These are phyloP conservation scores for Sordariomycetes sp. DNA, from an alignment of 2,329 filamentous ascomycete genomes.

Conservation along the genomic window DNA sequence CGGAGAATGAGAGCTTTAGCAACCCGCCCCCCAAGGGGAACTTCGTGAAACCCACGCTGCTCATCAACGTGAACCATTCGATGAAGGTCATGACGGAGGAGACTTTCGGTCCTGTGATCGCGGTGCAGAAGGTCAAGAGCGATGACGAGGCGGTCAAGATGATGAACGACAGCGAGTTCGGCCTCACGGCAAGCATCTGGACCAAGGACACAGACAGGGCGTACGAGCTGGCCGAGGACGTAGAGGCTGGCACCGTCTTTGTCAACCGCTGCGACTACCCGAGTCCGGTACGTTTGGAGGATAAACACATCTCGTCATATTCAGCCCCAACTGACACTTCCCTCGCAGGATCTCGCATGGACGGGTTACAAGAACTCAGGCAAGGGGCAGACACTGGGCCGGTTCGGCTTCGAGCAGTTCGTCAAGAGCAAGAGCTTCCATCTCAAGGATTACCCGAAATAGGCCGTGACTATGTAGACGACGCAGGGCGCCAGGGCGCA, in stretches of 20 bases:
- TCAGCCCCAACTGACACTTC: neutral
- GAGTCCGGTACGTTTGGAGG: constrained; percentile 61
- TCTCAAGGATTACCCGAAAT: constrained; percentile 70
- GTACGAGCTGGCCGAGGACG: constrained; percentile 65
- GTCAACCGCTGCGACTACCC: constrained; percentile 92
- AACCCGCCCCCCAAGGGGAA: constrained; percentile 71
- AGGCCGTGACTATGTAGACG: no score
- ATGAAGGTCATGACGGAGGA: constrained; percentile 91
- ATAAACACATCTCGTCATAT: neutral
- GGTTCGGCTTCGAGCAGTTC: constrained; percentile 90
- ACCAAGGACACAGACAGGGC: constrained; percentile 75
- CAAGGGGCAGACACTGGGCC: constrained; percentile 81
- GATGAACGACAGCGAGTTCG: constrained; percentile 95
- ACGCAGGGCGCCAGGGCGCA: neutral
- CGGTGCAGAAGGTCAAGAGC: constrained; percentile 74
- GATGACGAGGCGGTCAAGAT: constrained; percentile 74
- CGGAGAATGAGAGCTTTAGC: constrained; percentile 68
- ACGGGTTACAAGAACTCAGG: constrained; percentile 97
- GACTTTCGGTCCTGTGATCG: constrained; percentile 89
- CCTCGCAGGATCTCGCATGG: constrained; percentile 88
- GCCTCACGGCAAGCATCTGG: constrained; percentile 94
- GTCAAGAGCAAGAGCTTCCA: constrained; percentile 95
- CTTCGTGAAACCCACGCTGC: constrained; percentile 77
- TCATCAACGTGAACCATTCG: constrained; percentile 68
- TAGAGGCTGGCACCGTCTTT: constrained; percentile 93